Base-by-base conservation (phyloP, 306 rosid species). In the Cucumis sativus region DNA sequence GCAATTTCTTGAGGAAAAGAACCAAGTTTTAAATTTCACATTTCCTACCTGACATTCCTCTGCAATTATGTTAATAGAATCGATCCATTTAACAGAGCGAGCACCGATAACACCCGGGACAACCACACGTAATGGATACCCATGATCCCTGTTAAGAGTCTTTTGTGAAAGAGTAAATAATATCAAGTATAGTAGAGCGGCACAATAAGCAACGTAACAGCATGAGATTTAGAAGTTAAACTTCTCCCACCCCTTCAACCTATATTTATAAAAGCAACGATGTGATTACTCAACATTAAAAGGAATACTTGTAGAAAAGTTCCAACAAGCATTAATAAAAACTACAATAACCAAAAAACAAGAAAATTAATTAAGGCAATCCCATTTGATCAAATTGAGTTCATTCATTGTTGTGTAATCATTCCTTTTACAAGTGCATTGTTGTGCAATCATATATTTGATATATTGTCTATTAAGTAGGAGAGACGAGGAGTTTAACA, bases 81-180 rank as follows among this genome's bases (percentile, higher is more conserved):
- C 96, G n/a, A 95, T 91, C 98, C 98, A 94, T 78, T 95, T 95
- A 67, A 95, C 97, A 77, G 98, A 95, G 28, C 98, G 97, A 20
- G 98, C 97, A 66, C 98, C 98, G 74, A 95, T 95, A 79, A 95
- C 92, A 84, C 98, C 97, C 11, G 97, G 97, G 79, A 95, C 97
- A 82, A 95, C 59, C 55, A 77, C 97, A 13, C 98, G 97, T 81
- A 95, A 73, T 10, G 98, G 98, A 86, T 88, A 92, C 25, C 98
- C 98, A 59, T 95, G 98, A 89, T 95, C 98, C 90, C 98, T 88
- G 75, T 89, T 90, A 66, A 95, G 96, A 81, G 84, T 45, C 98
- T 95, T 79, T 67, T 20, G 82, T 47, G 30, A 74, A 71, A 68
- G 72, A 43, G 75, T 61, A 71, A 66, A 72, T 20, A 21, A 81